These are phyloP conservation scores for Ustilago sp. DNA, from an alignment of 1,284 basidiomycete species.

Conservation along the genomic window DNA sequence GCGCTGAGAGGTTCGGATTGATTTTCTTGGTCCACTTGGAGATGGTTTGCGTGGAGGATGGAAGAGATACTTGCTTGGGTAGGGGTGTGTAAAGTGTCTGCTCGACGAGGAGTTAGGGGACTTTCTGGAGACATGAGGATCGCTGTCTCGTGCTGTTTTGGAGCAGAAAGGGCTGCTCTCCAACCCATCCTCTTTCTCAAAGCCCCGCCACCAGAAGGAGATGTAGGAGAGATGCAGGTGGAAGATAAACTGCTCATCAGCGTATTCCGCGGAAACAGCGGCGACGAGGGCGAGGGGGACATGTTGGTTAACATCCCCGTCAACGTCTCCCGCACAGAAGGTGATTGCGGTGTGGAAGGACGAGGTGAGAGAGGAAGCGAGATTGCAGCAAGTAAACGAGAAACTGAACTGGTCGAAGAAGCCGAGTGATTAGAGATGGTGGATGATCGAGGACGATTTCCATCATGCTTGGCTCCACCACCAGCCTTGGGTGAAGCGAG, in stretches of 20 bases:
- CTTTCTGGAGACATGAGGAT: slow-evolving; percentile 36
- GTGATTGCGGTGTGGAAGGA: background rate
- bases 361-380: slow-evolving; percentile 3
- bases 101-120: slow-evolving; percentile 37
- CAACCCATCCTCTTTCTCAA: slow-evolving; percentile 39
- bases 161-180: slow-evolving; percentile 11
- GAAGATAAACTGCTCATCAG: slow-evolving; percentile 38
- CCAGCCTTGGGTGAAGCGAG: background rate
- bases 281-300: slow-evolving; percentile 29
- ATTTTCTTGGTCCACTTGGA: background rate
- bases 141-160: slow-evolving; percentile 8
- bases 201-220: slow-evolving; percentile 10
- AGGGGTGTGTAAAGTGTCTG: slow-evolving; percentile 30
- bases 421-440: slow-evolving; percentile 12
- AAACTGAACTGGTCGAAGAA: slow-evolving; percentile 11
- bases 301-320: slow-evolving; percentile 18
- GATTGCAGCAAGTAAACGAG: slow-evolving; percentile 12
- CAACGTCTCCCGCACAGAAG: background rate
- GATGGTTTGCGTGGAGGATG: background rate
- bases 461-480: background rate
- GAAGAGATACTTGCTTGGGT: slow-evolving; percentile 26
- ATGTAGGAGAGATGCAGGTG: slow-evolving; percentile 16
- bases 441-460: slow-evolving; percentile 10
- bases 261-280: slow-evolving; percentile 34
- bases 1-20: slow-evolving; percentile 37